Percentiles rank a stretch among this genome's conserved stretches.
Evolutionary conservation across 345 rosid species (phyloP).

Genomic region (Hypericum androsaemum): DNA sequence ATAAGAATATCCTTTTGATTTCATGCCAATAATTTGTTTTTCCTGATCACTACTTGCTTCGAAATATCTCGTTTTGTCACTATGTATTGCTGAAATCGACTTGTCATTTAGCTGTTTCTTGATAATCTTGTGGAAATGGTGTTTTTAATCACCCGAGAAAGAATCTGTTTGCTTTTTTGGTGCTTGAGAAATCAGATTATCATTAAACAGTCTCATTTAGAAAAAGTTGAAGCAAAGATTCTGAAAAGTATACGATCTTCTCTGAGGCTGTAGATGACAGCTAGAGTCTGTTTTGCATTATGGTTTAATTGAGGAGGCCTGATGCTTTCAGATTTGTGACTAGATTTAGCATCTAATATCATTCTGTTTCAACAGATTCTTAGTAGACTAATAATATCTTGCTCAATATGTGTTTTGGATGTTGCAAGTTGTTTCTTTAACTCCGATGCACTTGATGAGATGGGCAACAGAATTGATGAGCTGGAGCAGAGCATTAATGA

Average conservation of each 20-base stretch:
- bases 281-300: too few relatives aligned
- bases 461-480: neutral
- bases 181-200: slow-evolving; percentile 7
- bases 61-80: neutral
- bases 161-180: slow-evolving; percentile 9
- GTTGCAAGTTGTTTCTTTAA: neutral
- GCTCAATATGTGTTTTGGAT: neutral
- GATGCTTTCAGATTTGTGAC: too few relatives aligned
- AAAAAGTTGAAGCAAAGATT: neutral
- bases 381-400: neutral
- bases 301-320: too few relatives aligned
- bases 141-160: neutral
- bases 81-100: too few relatives aligned
- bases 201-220: neutral
- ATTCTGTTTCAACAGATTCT: neutral
- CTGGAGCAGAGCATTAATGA: neutral
- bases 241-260: neutral
- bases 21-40: neutral
- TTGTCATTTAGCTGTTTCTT: slow-evolving; percentile 4
- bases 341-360: too few relatives aligned
- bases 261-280: too few relatives aligned
- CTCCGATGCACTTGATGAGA: neutral
- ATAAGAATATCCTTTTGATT: slow-evolving; percentile 3
- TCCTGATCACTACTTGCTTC: neutral
- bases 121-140: neutral